Evolutionary conservation across 2,329 filamentous ascomycete species (phyloP).

Genomic region (Colletotrichum spaethianum): DNA sequence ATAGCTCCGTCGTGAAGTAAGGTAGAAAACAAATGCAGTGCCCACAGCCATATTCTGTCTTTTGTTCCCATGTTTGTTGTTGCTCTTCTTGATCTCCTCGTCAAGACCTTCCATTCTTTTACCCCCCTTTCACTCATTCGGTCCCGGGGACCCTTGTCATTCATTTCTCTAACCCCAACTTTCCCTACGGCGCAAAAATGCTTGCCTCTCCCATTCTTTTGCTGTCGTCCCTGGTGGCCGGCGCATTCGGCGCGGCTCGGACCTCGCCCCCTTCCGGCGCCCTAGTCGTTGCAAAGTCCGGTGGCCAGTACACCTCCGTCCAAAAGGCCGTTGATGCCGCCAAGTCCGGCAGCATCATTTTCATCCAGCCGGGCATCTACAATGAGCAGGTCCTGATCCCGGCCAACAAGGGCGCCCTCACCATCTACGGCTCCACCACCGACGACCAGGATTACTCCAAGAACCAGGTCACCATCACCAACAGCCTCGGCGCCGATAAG

Average conservation of each 20-base stretch:
- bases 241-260: constrained; percentile 44
- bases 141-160: constrained; percentile 22
- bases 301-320: constrained; percentile 45
- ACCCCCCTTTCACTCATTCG: constrained; percentile 19
- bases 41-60: not conserved
- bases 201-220: constrained; percentile 36
- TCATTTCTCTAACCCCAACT: constrained; percentile 13
- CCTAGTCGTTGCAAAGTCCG: constrained; percentile 49
- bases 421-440: constrained; percentile 66
- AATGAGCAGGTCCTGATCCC: constrained; percentile 63
- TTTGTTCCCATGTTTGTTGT: constrained; percentile 7
- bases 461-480: constrained; percentile 64
- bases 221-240: constrained; percentile 37
- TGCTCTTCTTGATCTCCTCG: constrained; percentile 12
- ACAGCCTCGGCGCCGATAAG: constrained; percentile 56
- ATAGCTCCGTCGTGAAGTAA: not conserved
- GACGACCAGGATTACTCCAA: constrained; percentile 55
- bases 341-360: constrained; percentile 60
- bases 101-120: constrained; percentile 29
- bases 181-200: constrained; percentile 15
- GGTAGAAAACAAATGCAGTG: constrained; percentile 11
- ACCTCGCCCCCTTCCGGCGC: constrained; percentile 50
- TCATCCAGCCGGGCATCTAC: constrained; percentile 49
- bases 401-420: constrained; percentile 71
- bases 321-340: constrained; percentile 72